Conservation (phyloP, 2,329 filamentous ascomycete genomes). For the Lecanicillium sp. region DNA sequence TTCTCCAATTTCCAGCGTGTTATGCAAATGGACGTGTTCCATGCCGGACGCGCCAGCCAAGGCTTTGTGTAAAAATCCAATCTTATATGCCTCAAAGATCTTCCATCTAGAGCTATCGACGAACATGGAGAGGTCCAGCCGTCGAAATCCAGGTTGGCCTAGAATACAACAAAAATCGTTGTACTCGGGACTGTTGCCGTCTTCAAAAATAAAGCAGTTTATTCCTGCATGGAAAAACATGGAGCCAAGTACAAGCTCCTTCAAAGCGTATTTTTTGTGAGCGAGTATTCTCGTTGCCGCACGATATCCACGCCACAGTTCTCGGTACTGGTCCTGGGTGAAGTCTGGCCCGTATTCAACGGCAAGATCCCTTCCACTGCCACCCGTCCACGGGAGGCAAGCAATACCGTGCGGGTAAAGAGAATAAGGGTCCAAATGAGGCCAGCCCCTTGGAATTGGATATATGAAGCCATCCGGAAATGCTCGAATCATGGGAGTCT, state of each 20-base stretch:
- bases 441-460: slow-evolving; percentile 25
- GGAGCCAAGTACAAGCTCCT: slow-evolving; percentile 23
- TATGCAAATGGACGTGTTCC: slow-evolving; percentile 10
- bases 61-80: slow-evolving; percentile 9
- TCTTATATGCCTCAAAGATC: slow-evolving; percentile 6
- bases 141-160: slow-evolving; percentile 15
- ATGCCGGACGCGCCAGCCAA: slow-evolving; percentile 10
- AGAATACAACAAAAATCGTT: slow-evolving; percentile 15
- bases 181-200: slow-evolving; percentile 14
- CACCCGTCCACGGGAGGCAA: no score
- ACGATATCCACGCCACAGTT: slow-evolving; percentile 21
- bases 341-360: not conserved
- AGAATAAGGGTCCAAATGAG: no score
- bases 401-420: no score
- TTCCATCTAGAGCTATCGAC: slow-evolving; percentile 4
- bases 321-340: slow-evolving; percentile 5
- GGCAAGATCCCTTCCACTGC: not conserved
- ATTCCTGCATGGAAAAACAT: slow-evolving; percentile 17
- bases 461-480: slow-evolving; percentile 29
- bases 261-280: slow-evolving; percentile 12
- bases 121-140: slow-evolving; percentile 16
- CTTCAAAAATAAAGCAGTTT: slow-evolving; percentile 19
- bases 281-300: slow-evolving; percentile 12
- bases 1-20: slow-evolving; percentile 5
- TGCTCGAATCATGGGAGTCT: slow-evolving; percentile 29